Evolutionary conservation across 352 stramenopile species (phyloP).

Genomic region (Globisporangium viniferum): DNA sequence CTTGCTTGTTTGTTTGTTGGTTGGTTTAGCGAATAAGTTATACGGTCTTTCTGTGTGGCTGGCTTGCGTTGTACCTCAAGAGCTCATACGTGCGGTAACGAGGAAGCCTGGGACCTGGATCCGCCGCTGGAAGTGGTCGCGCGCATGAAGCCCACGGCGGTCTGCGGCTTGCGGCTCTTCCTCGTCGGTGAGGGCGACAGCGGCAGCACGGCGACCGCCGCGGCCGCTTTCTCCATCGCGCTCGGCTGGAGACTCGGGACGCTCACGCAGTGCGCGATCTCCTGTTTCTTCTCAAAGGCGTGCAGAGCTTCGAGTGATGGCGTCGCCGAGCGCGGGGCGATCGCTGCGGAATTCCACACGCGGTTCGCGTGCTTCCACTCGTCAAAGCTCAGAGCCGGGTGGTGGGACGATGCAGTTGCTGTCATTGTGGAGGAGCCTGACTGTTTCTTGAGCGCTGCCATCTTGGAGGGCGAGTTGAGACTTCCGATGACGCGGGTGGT

Average conservation of each 20-base stretch:
- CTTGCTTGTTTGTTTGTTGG: background rate
- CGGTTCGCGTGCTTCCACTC: constrained; percentile 57
- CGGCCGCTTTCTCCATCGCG: constrained; percentile 48
- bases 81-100: constrained; percentile 19
- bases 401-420: background rate
- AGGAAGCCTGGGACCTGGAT: constrained; percentile 3
- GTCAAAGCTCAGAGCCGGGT: constrained; percentile 42
- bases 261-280: constrained; percentile 50
- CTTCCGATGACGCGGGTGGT: background rate
- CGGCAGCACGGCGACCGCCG: constrained; percentile 9
- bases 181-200: constrained; percentile 15
- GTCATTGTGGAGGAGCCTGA: background rate
- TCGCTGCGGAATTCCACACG: constrained; percentile 37
- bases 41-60: background rate
- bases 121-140: constrained; percentile 7
- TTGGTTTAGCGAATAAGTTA: background rate
- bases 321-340: constrained; percentile 19
- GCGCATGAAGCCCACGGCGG: constrained; percentile 14
- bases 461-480: constrained; percentile 15
- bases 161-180: constrained; percentile 16
- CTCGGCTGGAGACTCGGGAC: constrained; percentile 55
- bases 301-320: constrained; percentile 31
- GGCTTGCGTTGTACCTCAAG: background rate
- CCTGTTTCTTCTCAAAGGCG: constrained; percentile 22
- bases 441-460: constrained; percentile 17